Evolutionary conservation across 2,329 filamentous ascomycete species (phyloP).

Genomic region (Nigrospora osmanthi): DNA sequence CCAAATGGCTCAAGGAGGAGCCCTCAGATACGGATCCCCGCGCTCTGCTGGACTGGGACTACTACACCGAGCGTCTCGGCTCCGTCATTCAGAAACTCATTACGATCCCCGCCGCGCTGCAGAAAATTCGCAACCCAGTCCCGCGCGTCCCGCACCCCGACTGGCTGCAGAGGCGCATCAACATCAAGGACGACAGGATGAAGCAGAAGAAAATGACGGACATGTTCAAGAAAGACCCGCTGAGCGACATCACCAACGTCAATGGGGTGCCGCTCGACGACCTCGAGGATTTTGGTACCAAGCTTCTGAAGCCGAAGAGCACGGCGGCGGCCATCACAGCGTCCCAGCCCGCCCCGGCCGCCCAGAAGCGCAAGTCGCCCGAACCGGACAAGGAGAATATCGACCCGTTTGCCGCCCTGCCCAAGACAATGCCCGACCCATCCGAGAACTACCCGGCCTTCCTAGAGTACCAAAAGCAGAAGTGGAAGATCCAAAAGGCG

Average conservation of each 20-base stretch:
- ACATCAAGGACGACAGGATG: constrained; percentile 91
- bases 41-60: constrained; percentile 89
- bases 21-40: constrained; percentile 85
- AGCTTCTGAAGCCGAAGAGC: constrained; percentile 58
- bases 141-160: constrained; percentile 91
- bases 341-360: constrained; percentile 44
- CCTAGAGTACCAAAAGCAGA: constrained; percentile 91
- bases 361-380: constrained; percentile 66
- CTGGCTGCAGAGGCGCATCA: constrained; percentile 90
- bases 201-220: constrained; percentile 99
- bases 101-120: constrained; percentile 92
- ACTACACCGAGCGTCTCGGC: constrained; percentile 90
- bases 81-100: constrained; percentile 99
- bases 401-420: constrained; percentile 77
- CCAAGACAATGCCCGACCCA: constrained; percentile 75
- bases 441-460: constrained; percentile 83
- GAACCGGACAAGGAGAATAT: constrained; percentile 54
- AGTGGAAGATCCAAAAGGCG: constrained; percentile 97
- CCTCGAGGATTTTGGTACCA: constrained; percentile 73
- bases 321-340: constrained; percentile 43
- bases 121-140: constrained; percentile 91
- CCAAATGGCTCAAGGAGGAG: constrained; percentile 94
- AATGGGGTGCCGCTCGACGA: constrained; percentile 51
- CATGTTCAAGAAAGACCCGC: constrained; percentile 66
- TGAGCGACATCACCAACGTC: constrained; percentile 66